Evolutionary conservation across 805 yeast genomes (phyloP).

Genomic region (Candida hispaniensis): DNA sequence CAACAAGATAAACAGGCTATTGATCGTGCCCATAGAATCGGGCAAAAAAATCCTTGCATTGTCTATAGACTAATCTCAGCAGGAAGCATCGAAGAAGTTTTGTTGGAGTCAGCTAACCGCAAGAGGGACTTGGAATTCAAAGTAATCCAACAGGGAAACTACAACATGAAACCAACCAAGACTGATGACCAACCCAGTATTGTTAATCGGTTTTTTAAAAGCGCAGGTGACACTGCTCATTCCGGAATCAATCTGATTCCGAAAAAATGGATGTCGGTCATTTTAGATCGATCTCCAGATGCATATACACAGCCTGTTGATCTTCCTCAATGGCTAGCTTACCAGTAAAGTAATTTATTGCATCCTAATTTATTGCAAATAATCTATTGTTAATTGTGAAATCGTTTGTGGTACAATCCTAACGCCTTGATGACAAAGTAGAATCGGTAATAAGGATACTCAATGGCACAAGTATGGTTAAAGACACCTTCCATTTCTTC

Average conservation of each 20-base stretch:
- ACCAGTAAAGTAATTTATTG: too few species aligned
- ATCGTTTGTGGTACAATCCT: constrained; percentile 46
- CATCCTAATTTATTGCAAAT: neutral
- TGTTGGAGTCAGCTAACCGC: constrained; percentile 66
- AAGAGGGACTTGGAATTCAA: constrained; percentile 70
- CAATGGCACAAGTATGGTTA: constrained; percentile 89
- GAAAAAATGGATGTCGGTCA: constrained; percentile 1
- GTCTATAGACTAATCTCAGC: constrained; percentile 67
- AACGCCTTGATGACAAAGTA: constrained; percentile 87
- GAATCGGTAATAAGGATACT: constrained; percentile 87
- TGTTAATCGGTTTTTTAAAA: too few species aligned
- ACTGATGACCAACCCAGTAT: too few species aligned
- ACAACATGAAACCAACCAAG: neutral
- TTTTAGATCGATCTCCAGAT: constrained; percentile 4
- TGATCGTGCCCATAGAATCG: constrained; percentile 90
- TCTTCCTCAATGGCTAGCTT: too few species aligned
- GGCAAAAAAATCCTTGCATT: constrained; percentile 75
- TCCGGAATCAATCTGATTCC: constrained; percentile 3
- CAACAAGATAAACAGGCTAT: constrained; percentile 94
- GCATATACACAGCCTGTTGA: too few species aligned
- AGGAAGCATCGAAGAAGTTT: constrained; percentile 73
- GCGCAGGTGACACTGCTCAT: too few species aligned
- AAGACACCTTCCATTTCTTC: constrained; percentile 92
- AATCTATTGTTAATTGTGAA: constrained; percentile 3
- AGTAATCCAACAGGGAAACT: constrained; percentile 53